Evolutionary conservation across 2,329 filamentous ascomycete genomes (phyloP).

Genomic region (Chaetomium sp.): DNA sequence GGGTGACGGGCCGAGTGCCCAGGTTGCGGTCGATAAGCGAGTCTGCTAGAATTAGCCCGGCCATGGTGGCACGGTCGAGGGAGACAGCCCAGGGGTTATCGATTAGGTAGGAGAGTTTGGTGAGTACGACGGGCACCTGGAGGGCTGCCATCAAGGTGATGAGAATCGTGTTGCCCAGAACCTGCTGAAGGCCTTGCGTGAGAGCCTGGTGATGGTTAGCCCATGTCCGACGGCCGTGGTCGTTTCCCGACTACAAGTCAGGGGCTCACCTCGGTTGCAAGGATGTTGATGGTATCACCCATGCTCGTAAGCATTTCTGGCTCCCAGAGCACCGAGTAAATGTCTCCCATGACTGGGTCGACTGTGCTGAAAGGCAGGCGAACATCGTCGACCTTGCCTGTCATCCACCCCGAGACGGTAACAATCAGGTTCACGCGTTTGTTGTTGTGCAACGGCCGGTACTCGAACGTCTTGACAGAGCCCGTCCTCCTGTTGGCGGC

Average conservation of each 20-base stretch:
- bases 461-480: conserved; percentile 94
- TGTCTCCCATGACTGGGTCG: conserved; percentile 95
- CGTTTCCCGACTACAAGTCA: not conserved
- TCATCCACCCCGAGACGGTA: conserved; percentile 97
- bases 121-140: conserved; percentile 86
- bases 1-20: conserved; percentile 85
- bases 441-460: conserved; percentile 94
- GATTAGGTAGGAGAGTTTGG: conserved; percentile 93
- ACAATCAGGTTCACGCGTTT: conserved; percentile 95
- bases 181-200: conserved; percentile 93
- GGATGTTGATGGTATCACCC: conserved; percentile 97
- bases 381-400: conserved; percentile 94
- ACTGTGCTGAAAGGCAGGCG: conserved; percentile 94
- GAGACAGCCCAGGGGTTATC: conserved; percentile 99
- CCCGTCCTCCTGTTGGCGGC: conserved; percentile 88
- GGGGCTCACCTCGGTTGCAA: conserved; percentile 82
- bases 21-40: conserved; percentile 90
- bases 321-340: conserved; percentile 97
- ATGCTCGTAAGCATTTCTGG: conserved; percentile 97
- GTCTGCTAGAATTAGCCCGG: conserved; percentile 90
- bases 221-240: not conserved
- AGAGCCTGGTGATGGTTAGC: conserved; percentile 63
- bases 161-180: conserved; percentile 86
- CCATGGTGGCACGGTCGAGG: conserved; percentile 81
- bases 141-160: conserved; percentile 89